Conservation (phyloP, 768 basidiomycete species). For the Brasilioporus rufonigricans region DNA sequence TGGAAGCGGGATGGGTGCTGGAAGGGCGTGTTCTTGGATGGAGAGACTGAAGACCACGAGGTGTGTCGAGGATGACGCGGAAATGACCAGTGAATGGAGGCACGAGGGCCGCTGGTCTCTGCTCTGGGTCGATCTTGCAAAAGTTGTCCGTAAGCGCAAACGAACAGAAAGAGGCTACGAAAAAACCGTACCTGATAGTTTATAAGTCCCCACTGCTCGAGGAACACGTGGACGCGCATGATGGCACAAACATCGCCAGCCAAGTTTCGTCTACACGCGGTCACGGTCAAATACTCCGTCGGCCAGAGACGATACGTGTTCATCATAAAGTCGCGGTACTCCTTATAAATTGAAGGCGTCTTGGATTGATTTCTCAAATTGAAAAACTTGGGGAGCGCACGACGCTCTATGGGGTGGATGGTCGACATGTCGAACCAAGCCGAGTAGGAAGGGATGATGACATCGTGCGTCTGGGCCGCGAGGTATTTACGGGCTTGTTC, state of each 20-base stretch:
- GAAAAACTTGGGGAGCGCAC: conserved; percentile 97
- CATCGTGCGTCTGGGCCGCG: conserved; percentile 94
- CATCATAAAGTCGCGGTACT: conserved; percentile 99
- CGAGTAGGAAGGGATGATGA: conserved; percentile 95
- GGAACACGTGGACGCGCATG: no score
- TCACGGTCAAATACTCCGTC: conserved; percentile 94
- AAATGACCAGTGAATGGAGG: no score
- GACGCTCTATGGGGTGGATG: conserved; percentile 88
- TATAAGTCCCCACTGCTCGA: no score
- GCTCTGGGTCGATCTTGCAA: no score
- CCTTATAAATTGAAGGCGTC: conserved; percentile 96
- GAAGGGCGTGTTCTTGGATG: no score
- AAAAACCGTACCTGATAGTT: no score
- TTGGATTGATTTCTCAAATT: conserved; percentile 92
- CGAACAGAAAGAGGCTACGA: background rate
- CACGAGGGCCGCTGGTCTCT: no score
- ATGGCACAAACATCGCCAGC: conserved; percentile 90
- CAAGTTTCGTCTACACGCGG: conserved; percentile 92
- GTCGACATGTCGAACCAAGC: conserved; percentile 98
- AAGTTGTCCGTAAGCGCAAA: no score
- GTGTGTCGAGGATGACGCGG: no score
- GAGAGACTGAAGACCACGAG: no score
- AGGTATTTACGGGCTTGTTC: conserved; percentile 93
- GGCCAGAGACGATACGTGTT: conserved; percentile 96
- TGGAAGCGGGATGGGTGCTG: conserved; percentile 43